Percentiles rank a stretch among this genome's conserved stretches.
These are phyloP conservation scores for Pythium grandisporangium DNA, from an alignment of 352 stramenopile species.

Conservation along the genomic window DNA sequence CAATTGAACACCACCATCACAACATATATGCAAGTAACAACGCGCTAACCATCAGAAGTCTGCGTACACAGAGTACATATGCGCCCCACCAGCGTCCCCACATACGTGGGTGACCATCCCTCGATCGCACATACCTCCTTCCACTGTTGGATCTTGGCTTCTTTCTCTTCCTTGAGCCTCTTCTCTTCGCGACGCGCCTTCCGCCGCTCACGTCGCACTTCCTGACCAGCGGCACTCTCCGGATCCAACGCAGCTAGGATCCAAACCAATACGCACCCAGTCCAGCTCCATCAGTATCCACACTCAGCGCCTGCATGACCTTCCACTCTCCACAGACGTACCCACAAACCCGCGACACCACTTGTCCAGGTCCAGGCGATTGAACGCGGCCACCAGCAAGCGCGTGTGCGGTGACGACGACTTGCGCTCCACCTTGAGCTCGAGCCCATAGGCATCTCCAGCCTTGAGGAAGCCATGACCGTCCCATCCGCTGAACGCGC, in stretches of 20 bases:
- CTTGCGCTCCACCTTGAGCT: conserved; percentile 66
- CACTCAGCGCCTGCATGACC: not conserved
- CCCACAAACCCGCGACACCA: conserved; percentile 69
- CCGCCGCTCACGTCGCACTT: conserved; percentile 24
- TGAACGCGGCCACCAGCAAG: conserved; percentile 66
- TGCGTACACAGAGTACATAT: too few relatives aligned
- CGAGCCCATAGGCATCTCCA: conserved; percentile 63
- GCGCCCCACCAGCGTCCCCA: too few relatives aligned
- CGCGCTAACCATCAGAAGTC: not conserved
- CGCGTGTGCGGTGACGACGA: conserved; percentile 20
- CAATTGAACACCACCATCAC: too few relatives aligned
- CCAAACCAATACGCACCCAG: too few relatives aligned
- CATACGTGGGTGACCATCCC: too few relatives aligned
- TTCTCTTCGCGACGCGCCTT: conserved; percentile 27
- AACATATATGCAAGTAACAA: not conserved
- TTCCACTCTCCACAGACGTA: conserved; percentile 8
- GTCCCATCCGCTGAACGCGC: conserved; percentile 73
- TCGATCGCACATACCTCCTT: conserved; percentile 16
- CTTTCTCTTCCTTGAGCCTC: conserved; percentile 18
- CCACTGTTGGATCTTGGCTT: conserved; percentile 23
- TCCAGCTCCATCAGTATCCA: not conserved
- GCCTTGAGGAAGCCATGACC: conserved; percentile 54
- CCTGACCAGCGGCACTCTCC: conserved; percentile 18
- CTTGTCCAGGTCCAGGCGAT: conserved; percentile 74
- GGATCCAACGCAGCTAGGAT: conserved; percentile 54